Conservation (phyloP, 1,284 basidiomycete genomes). For the Entoloma clypeatum region DNA sequence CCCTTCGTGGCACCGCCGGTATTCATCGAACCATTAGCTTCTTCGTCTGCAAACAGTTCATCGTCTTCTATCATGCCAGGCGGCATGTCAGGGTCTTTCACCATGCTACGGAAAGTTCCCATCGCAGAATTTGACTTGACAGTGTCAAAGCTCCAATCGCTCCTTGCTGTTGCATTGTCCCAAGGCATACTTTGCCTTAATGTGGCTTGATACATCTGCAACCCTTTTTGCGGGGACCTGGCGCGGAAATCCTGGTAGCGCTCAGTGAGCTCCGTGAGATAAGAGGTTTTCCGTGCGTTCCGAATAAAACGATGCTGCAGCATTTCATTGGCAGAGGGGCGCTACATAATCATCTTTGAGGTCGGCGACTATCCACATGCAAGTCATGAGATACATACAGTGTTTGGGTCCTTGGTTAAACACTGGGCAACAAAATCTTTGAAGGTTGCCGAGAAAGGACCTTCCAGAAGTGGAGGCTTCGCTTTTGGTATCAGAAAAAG, state of each 20-base stretch:
- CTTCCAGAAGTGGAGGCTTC: conserved; percentile 90
- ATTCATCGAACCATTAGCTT: conserved; percentile 48
- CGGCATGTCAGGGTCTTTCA: conserved; percentile 56
- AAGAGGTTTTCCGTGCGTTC: conserved; percentile 74
- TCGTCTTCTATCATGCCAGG: conserved; percentile 50
- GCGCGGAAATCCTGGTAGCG: conserved; percentile 70
- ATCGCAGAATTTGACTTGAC: conserved; percentile 70
- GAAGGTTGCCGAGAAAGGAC: conserved; percentile 79
- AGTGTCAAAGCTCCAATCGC: conserved; percentile 96
- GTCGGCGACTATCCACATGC: conserved; percentile 18
- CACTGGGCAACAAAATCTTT: conserved; percentile 92
- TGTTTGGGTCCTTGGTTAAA: conserved; percentile 86
- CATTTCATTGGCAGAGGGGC: conserved; percentile 88
- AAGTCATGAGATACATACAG: conserved; percentile 43
- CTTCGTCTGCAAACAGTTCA: conserved; percentile 44
- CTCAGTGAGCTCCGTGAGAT: conserved; percentile 84
- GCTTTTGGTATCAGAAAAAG: conserved; percentile 95
- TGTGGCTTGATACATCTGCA: conserved; percentile 51
- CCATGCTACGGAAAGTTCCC: conserved; percentile 68
- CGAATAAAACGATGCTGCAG: conserved; percentile 92
- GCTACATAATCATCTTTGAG: too few species aligned
- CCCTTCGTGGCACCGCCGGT: conserved; percentile 59
- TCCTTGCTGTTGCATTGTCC: conserved; percentile 75
- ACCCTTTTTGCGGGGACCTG: conserved; percentile 52
- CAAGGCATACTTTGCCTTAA: conserved; percentile 54